Evolutionary conservation across 371 early-diverging fungal genomes (phyloP), one percentile per base, ranked within the genome.

Genomic region (Nosema muscidifuracis): DNA sequence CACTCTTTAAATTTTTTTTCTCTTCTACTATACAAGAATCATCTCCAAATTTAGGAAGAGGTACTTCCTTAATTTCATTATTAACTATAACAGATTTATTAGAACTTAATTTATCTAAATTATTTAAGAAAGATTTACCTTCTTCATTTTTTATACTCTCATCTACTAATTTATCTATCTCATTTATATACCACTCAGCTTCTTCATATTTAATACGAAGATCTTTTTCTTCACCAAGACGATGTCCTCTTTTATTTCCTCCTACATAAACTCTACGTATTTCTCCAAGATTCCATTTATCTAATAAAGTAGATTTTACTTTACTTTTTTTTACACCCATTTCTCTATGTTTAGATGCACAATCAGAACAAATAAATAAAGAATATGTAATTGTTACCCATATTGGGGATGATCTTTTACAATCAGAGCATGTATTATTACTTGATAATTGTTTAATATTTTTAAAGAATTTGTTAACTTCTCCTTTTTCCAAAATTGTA

Each of bases 321-420:
- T 55, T 47, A 9, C 65, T 65, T 20, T 42, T 63, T 38, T 7
- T 22, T 30, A 77, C 53, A 20, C 77, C 75, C 18, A 76, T 22
- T 22, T 57, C 38, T 24, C 80, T 20, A 61, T 80, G 77, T 28
- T 44, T 30, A 15, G 43, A 60, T 40, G 80, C 74, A 70, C 80
- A 80, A 31, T 80, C 76, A 2, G 75, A 57, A 66, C 80, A 80
- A 26, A 80, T 65, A 50, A 80, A 80, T n/a, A 80, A 20, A 15
- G 67, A 58, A 24, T 47, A 66, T 0, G 71, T 71, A 26, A 73
- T 15, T 34, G 67, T 36, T 34, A 50, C 58, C 80, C 80, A 80
- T 16, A 74, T 63, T 0, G 80, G 80, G 2, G 47, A 28, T 13
- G 30, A 28, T 24, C 60, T 71, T 28, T 18, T 44, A 65, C 80